Evolutionary conservation across 208 protist species (phyloP), one percentile per base, ranked within the genome.

Genomic region (Leishmania aethiopica): DNA sequence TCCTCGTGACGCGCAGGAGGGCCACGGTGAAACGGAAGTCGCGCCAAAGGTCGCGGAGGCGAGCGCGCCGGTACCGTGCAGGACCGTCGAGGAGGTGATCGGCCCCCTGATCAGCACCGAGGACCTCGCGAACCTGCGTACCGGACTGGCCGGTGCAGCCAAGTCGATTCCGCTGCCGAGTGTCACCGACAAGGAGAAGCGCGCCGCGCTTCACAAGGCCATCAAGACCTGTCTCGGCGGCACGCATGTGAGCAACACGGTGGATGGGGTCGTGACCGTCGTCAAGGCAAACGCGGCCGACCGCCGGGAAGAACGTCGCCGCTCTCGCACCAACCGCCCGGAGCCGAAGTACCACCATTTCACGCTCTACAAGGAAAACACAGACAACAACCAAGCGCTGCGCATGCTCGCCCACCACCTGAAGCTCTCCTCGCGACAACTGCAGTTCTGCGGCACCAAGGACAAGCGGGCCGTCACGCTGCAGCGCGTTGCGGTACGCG

Each of bases 371-470:
- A 99, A 99, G 87, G 96, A 99, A 82, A 99, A 99, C 81, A 88
- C 92, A 1, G 98, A 99, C 82, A 98, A 94, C 70, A 89, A 91
- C 55, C 86, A 93, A 67, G 95, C 89, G 8, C 73, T 99, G 45
- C 86, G 88, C 13, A 76, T 83, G 57, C 71, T 99, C 22, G 91
- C 97, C 17, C 78, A 79, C 15, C 80, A 86, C 37, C 84, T 99
- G 72, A 60, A 82, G 78, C 57, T 98, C 32, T 86, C 85, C 69
- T 74, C 79, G 2, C 92, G 95, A 25, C 82, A 92, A 76, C 89
- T 99, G 73, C 83, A 92, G 76, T 98, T 96, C 78, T 97, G 98
- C 67, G 98, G 98, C 53, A 99, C 97, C 22, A 99, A 99, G 84
- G 98, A 99, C 84, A 98, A 98, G 89, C 93, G 97, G 53, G 98